Conservation (phyloP, 768 basidiomycete genomes). For the Boletus subparvulus region DNA sequence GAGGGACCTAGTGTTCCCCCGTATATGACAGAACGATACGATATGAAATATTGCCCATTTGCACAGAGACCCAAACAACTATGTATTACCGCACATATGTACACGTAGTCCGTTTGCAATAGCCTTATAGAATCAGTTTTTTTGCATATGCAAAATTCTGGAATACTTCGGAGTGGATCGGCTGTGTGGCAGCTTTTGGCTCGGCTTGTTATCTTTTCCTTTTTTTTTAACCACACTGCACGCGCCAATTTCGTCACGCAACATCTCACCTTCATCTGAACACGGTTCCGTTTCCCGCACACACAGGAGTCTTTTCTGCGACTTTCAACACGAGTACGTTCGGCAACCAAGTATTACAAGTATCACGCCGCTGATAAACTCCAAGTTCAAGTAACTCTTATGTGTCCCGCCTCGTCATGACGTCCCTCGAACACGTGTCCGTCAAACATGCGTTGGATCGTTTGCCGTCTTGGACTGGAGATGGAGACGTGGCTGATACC, state of each 20-base stretch:
- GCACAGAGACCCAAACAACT: constrained; percentile 19
- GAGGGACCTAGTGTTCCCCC: background rate
- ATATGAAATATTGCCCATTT: constrained; percentile 23
- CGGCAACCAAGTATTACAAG: background rate
- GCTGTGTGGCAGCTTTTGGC: background rate
- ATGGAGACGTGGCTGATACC: background rate
- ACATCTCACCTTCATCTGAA: background rate
- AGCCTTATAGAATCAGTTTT: constrained; percentile 13
- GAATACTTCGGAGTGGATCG: background rate
- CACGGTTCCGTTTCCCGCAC: background rate
- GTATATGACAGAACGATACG: constrained; percentile 19
- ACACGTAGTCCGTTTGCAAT: constrained; percentile 24
- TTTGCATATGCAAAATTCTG: background rate
- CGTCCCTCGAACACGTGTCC: constrained; percentile 25
- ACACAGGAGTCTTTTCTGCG: background rate
- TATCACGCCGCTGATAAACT: background rate
- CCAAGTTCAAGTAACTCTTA: constrained; percentile 5
- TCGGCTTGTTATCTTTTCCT: background rate
- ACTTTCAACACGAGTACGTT: background rate
- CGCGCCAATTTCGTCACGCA: background rate
- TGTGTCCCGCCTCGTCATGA: constrained; percentile 26
- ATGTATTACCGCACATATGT: constrained; percentile 32
- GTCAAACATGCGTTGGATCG: constrained; percentile 14
- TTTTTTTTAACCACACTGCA: background rate
- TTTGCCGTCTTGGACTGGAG: background rate